These are phyloP conservation scores for Pelomyxa schiedti DNA, from an alignment of 78 protist species.

Conservation along the genomic window DNA sequence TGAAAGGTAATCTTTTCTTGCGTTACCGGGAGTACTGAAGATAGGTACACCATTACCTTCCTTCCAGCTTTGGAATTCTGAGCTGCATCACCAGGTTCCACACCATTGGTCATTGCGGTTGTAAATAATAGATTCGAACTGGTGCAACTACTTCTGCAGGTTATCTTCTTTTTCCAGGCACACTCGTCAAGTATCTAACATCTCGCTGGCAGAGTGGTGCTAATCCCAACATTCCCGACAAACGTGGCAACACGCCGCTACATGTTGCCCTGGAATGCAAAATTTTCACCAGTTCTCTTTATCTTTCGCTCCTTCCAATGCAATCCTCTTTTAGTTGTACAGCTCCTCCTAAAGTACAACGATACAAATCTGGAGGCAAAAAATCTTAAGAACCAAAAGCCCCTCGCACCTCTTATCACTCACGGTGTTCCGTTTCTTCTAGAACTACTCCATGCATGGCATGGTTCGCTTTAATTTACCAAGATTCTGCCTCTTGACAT, in stretches of 20 bases:
- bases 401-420: neutral
- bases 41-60: no score
- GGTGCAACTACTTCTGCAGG: neutral
- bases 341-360: neutral
- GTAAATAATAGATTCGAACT: neutral
- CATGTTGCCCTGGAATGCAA: conserved; percentile 28
- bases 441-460: neutral
- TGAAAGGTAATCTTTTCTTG: no score
- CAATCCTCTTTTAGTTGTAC: neutral
- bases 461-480: neutral
- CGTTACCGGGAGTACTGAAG: no score
- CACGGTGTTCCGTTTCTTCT: neutral
- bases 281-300: neutral
- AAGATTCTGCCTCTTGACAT: neutral
- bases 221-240: conserved; percentile 29
- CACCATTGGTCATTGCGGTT: neutral
- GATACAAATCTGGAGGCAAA: neutral
- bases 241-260: conserved; percentile 51
- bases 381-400: neutral
- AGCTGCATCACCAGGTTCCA: neutral
- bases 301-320: neutral
- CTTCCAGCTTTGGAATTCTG: neutral
- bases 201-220: conserved; percentile 48
- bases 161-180: neutral
- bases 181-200: no score